Percentiles rank a stretch among this genome's conserved stretches.
Conservation (phyloP, 2,329 filamentous ascomycete species). For the Lachnellula willkommii region DNA sequence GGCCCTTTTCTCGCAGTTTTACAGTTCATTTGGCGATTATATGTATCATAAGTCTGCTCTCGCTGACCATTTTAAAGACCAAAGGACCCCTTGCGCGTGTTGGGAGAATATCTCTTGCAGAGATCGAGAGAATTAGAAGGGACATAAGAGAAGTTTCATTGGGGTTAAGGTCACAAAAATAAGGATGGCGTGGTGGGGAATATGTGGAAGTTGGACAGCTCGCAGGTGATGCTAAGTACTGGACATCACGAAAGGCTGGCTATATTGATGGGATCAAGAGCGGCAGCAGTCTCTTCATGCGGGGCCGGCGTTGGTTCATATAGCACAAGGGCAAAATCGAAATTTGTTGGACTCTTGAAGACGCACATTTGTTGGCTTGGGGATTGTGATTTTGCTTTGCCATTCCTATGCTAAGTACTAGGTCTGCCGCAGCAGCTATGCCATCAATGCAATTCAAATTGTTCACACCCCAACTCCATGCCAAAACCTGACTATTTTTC, state of each 20-base stretch:
- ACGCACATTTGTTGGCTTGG: conserved; percentile 8
- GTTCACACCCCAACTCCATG: conserved; percentile 28
- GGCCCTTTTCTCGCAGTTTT: not conserved
- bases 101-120: conserved; percentile 67
- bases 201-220: not conserved
- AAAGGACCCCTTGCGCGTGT: conserved; percentile 59
- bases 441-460: conserved; percentile 25
- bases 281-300: not conserved
- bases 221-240: not conserved
- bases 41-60: not conserved
- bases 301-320: not conserved
- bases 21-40: not conserved
- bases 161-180: too few relatives aligned
- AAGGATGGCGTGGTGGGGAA: too few relatives aligned
- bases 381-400: conserved; percentile 28
- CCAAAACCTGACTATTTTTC: conserved; percentile 16
- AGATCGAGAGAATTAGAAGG: conserved; percentile 60
- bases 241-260: too few relatives aligned
- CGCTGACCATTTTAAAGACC: conserved; percentile 42
- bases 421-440: conserved; percentile 20
- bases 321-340: not conserved
- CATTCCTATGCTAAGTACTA: conserved; percentile 24
- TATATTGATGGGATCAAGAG: too few relatives aligned
- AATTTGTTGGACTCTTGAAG: not conserved
- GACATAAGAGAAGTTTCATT: conserved; percentile 1